A percentile compares a stretch with the other conserved stretches of the same genome.
These are phyloP conservation scores for Williopsis jadinii DNA, from an alignment of 1,139 yeast genomes.

Conservation along the genomic window DNA sequence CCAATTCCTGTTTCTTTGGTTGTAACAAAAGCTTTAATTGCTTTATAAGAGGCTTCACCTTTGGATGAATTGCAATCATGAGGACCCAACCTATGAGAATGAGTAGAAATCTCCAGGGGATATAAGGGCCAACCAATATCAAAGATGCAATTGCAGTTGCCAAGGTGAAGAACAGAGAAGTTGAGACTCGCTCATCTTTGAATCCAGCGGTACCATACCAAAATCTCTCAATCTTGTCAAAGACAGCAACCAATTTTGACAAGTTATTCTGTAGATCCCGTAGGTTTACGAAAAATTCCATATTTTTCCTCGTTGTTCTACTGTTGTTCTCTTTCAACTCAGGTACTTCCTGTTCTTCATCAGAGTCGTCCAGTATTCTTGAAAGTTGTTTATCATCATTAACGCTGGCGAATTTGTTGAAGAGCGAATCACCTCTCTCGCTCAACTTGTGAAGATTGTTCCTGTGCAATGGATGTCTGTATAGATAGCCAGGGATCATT, in stretches of 20 bases:
- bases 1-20: slow-evolving; percentile 20
- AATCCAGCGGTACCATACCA: slow-evolving; percentile 65
- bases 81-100: slow-evolving; percentile 54
- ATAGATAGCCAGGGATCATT: slow-evolving; percentile 64
- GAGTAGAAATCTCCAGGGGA: slow-evolving; percentile 61
- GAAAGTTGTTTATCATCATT: slow-evolving; percentile 12
- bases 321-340: slow-evolving; percentile 14
- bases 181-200: slow-evolving; percentile 61
- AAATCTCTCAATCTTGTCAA: slow-evolving; percentile 49
- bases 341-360: slow-evolving; percentile 16
- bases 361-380: slow-evolving; percentile 14
- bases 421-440: slow-evolving; percentile 49
- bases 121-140: slow-evolving; percentile 49
- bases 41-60: slow-evolving; percentile 31
- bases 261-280: slow-evolving; percentile 47
- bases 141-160: slow-evolving; percentile 37
- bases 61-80: slow-evolving; percentile 50
- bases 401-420: slow-evolving; percentile 40
- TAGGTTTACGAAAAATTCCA: slow-evolving; percentile 33
- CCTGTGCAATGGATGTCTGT: slow-evolving; percentile 57
- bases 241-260: slow-evolving; percentile 42
- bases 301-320: slow-evolving; percentile 24
- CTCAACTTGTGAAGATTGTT: slow-evolving; percentile 37
- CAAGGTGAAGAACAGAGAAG: slow-evolving; percentile 42
- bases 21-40: slow-evolving; percentile 13